These are phyloP conservation scores for Vinca major DNA, from an alignment of 305 asterid genomes.

Conservation along the genomic window DNA sequence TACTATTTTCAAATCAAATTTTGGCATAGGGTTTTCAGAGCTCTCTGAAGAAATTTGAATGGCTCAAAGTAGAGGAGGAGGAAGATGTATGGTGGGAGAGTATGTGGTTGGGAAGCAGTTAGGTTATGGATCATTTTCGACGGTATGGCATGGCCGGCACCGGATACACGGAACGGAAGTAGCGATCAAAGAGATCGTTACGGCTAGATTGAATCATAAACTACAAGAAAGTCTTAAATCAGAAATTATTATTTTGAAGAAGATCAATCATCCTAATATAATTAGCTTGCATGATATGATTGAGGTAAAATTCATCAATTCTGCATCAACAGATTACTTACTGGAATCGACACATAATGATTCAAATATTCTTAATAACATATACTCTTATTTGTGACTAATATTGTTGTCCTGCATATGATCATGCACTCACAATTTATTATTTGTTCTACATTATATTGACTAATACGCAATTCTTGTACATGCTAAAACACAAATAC, in stretches of 20 bases:
- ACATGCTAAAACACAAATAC: no score
- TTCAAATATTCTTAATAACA: no score
- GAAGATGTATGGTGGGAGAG: conserved; percentile 57
- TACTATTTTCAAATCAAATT: background rate
- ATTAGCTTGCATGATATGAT: conserved; percentile 68
- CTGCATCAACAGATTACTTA: no score
- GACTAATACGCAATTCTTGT: no score
- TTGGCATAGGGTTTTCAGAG: conserved; percentile 12
- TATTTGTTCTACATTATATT: no score
- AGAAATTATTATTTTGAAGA: conserved; percentile 69
- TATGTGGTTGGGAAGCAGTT: conserved; percentile 63
- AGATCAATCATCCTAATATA: conserved; percentile 77
- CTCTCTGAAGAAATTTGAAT: conserved; percentile 15
- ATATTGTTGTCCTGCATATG: no score
- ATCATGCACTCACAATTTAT: no score
- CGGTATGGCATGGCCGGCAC: conserved; percentile 89
- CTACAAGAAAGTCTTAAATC: conserved; percentile 68
- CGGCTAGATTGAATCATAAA: conserved; percentile 46
- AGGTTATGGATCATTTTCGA: conserved; percentile 77
- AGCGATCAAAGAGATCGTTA: conserved; percentile 70
- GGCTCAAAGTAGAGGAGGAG: conserved; percentile 52
- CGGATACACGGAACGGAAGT: conserved; percentile 65
- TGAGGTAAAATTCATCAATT: no score
- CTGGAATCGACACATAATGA: no score
- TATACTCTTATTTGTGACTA: no score